Base-by-base conservation (phyloP, 352 stramenopile species). In the Phytophthora aleatoria region DNA sequence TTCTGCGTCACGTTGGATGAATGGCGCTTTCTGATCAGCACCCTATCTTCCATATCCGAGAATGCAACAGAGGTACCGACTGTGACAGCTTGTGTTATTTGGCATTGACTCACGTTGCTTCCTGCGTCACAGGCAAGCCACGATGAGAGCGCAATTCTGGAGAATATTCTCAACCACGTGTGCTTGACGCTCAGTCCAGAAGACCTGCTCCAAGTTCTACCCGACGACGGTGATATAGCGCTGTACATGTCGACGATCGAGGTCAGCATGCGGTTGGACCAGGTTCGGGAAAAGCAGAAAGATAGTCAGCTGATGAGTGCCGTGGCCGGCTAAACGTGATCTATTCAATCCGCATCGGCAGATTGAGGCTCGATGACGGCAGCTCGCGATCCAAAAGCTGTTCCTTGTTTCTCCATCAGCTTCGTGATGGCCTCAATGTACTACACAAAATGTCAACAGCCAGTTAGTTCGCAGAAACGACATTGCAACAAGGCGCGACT, bases 211-310 rank as follows among this genome's bases (percentile, higher is more conserved):
- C 69, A 91, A 39, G 80, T 95, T 33, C 64, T 95, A 27, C 87
- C 87, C 10, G 87, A 94, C 56, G 83, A 93, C 38, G 84, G 82
- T 7, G 85, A 94, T 50, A 64, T 92, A 15, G 73, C 76, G 27
- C 58, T 91, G 28, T 94, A 91, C 62, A 89, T 94, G 64, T 79
- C 81, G 50, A 90, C 81, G 2, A 79, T 94, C 49, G 83, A 92
- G 71, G 67, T 74, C 42, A 90, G 78, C 47, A 73, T 89, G 44
- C 77, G 74, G 0, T 61, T 91, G 28, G 69, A 88, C 24, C 67
- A 81, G 15, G 59, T 66, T 5, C 70, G 73, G 9, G 63, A 82
- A 55, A 74, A 74, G 38, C 67, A 71, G 15, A 68, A 57, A 35
- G 20, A 67, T 44, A 49, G 52, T 50, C 64, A 63, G 13, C 33